Evolutionary conservation across 106 monocot species (phyloP).

Genomic region (Gastrodia elata): DNA sequence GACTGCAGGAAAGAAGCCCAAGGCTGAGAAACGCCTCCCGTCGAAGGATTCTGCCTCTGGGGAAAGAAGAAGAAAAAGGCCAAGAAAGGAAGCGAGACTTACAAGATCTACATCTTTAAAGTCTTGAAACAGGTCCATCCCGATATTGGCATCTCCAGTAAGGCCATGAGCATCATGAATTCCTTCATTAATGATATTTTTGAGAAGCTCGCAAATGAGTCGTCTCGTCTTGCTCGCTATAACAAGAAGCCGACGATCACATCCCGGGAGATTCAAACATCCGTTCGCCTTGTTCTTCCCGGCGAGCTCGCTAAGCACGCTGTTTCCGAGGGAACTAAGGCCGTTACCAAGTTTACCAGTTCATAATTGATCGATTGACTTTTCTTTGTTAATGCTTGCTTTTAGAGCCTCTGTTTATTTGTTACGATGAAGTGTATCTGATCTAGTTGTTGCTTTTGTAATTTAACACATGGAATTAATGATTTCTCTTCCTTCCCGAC

Average conservation of each 20-base stretch:
- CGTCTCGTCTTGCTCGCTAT: constrained; percentile 43
- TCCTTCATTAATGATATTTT: constrained; percentile 65
- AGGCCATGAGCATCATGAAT: constrained; percentile 58
- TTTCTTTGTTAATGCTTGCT: no score
- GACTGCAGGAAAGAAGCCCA: constrained; percentile 28
- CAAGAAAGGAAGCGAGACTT: constrained; percentile 11
- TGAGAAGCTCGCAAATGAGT: constrained; percentile 58
- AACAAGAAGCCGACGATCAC: constrained; percentile 69
- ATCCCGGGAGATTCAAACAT: constrained; percentile 58
- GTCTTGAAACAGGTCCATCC: constrained; percentile 30
- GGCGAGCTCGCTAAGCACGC: constrained; percentile 72
- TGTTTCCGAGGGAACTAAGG: constrained; percentile 63
- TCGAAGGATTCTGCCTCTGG: constrained; percentile 11
- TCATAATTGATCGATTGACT: background rate
- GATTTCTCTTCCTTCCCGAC: no score
- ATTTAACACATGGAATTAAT: no score
- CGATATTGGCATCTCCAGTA: constrained; percentile 19
- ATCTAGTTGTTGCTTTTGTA: no score
- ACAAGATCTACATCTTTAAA: constrained; percentile 29
- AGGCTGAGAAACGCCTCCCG: constrained; percentile 25
- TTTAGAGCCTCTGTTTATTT: no score
- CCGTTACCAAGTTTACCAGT: constrained; percentile 60
- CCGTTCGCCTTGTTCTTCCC: constrained; percentile 56
- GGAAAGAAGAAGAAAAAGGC: constrained; percentile 13
- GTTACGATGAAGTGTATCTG: no score